These are phyloP conservation scores for Mycena venus DNA, from an alignment of 768 basidiomycete species.

Conservation along the genomic window DNA sequence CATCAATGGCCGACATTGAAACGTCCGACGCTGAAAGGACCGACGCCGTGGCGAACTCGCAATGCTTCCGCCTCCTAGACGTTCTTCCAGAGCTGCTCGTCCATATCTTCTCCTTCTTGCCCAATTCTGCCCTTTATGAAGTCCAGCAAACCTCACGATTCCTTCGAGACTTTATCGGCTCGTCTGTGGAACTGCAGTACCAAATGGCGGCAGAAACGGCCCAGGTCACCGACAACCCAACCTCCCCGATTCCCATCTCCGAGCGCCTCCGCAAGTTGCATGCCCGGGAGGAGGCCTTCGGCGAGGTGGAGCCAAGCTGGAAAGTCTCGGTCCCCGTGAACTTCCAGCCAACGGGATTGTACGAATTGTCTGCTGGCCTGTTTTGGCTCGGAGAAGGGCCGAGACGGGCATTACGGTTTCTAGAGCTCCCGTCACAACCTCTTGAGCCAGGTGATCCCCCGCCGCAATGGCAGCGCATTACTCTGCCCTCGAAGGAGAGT, in stretches of 20 bases:
- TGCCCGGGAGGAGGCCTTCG: constrained; percentile 14
- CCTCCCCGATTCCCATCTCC: neutral
- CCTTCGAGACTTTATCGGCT: neutral
- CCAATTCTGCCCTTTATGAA: neutral
- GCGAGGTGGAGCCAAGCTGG: constrained; percentile 6
- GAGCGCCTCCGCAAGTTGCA: constrained; percentile 20
- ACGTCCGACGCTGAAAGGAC: neutral
- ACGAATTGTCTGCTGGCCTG: constrained; percentile 26
- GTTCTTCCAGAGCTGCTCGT: constrained; percentile 15
- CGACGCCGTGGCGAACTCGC: neutral
- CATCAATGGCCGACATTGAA: neutral
- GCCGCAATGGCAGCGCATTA: constrained; percentile 14
- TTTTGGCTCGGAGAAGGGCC: constrained; percentile 26
- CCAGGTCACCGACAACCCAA: constrained; percentile 17
- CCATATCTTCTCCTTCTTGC: constrained; percentile 12
- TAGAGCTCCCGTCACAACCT: constrained; percentile 20
- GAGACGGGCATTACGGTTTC: constrained; percentile 13
- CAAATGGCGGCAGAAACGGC: neutral
- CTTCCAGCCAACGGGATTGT: constrained; percentile 18
- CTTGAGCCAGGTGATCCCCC: neutral
- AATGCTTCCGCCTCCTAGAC: constrained; percentile 8
- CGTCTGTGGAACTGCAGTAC: constrained; percentile 25
- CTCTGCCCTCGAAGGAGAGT: neutral
- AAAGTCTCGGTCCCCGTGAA: neutral
- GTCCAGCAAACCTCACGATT: neutral